Base-by-base conservation (phyloP, 1,284 basidiomycete genomes). In the Trametes sp. region DNA sequence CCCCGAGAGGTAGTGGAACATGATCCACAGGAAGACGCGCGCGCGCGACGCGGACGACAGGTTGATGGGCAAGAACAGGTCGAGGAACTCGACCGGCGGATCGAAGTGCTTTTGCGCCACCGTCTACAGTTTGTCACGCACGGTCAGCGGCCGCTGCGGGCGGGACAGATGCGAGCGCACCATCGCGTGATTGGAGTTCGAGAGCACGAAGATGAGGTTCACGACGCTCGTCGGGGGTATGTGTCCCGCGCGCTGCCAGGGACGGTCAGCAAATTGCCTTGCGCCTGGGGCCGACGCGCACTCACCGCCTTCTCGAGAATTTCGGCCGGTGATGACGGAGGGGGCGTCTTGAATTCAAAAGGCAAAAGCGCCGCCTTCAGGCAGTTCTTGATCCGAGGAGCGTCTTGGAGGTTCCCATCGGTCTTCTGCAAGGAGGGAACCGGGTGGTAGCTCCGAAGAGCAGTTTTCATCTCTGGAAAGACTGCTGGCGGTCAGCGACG, bases 401-500 rank as follows among this genome's bases (percentile, higher is more conserved):
- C 90, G 73, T 94, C 93, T 71, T 93, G 91, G 64, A 94, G 81
- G 74, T 92, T 92, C 19, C 87, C 87, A 59, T 85, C 82, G 6
- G 89, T 89, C 68, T 86, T 86, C 72, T 94, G 92, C n/a, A 95
- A 79, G 14, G 86, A 85, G 29, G 93, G 92, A 13, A 95, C 83
- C 9, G 93, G 91, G 72, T 94, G 92, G 75, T 94, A 95, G 41
- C 90, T 92, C 62, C 92, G 82, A 67, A 94, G 82, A 14, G 89
- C 82, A 1, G 93, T 94, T 76, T 90, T 88, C 91, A 94, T 93
- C 77, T 93, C 91, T 28, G 86, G 86, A 71, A 90, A 89, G 75
- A 90, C 88, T 89, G 70, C 24, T 59, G 24, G 45, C 10, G 28
- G 52, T 54, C 11, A 54, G 46, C 33, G 54, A 45, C 55, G 50